Evolutionary conservation across 2,329 filamentous ascomycete species (phyloP).

Genomic region (Fusarium transvaalense): DNA sequence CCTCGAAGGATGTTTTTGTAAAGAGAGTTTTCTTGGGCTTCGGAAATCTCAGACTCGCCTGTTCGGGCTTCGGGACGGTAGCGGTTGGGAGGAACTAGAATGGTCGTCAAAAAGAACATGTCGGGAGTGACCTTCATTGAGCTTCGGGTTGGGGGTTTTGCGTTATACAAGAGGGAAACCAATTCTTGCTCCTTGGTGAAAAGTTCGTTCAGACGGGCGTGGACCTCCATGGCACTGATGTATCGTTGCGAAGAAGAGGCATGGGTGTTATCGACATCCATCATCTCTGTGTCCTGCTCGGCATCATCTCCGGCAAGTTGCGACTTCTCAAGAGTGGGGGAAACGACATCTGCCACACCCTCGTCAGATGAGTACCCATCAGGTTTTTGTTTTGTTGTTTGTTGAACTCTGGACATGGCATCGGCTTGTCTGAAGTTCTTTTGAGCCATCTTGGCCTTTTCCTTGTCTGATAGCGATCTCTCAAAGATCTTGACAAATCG

Average conservation of each 20-base stretch:
- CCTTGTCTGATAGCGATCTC: constrained; percentile 79
- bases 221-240: constrained; percentile 85
- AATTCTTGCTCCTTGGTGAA: constrained; percentile 91
- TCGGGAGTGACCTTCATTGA: constrained; percentile 74
- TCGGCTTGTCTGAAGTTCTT: constrained; percentile 75
- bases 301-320: constrained; percentile 62
- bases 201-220: constrained; percentile 79
- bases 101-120: constrained; percentile 92
- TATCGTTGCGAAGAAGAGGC: constrained; percentile 71
- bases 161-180: constrained; percentile 85
- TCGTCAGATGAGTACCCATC: constrained; percentile 71
- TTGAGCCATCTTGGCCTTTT: constrained; percentile 81
- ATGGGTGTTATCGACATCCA: constrained; percentile 49
- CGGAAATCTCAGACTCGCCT: constrained; percentile 83
- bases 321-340: constrained; percentile 54
- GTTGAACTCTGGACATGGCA: constrained; percentile 67
- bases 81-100: constrained; percentile 92
- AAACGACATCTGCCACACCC: constrained; percentile 74
- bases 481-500: constrained; percentile 94
- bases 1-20: constrained; percentile 87
- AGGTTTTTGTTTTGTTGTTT: constrained; percentile 56
- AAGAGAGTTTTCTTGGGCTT: constrained; percentile 87
- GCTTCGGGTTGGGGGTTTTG: constrained; percentile 72
- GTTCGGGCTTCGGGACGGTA: constrained; percentile 89
- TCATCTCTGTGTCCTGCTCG: constrained; percentile 56